Conservation (phyloP, 768 basidiomycete genomes). For the Filobasidium wieringae region DNA sequence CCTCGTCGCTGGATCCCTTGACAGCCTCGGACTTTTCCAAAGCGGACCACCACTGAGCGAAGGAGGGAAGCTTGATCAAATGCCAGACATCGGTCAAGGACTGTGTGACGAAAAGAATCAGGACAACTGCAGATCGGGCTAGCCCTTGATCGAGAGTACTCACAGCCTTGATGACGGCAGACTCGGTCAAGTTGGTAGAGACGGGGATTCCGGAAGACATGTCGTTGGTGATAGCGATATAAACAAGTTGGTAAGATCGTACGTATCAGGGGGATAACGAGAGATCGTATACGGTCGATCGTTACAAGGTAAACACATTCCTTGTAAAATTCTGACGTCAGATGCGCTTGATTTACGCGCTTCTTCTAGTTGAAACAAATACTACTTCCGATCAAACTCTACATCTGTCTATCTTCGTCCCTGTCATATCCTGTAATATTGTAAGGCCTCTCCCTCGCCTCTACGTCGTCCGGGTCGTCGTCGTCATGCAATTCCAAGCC, state of each 20-base stretch:
- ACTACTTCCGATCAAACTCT: too few species aligned
- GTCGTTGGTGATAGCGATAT: too few species aligned
- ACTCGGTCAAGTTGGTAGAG: conserved; percentile 18
- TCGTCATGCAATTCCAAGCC: too few species aligned
- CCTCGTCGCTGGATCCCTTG: conserved; percentile 19
- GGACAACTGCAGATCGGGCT: neutral
- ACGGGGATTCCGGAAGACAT: conserved; percentile 13
- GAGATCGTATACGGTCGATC: too few species aligned
- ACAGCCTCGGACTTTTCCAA: conserved; percentile 15
- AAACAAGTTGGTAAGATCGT: too few species aligned
- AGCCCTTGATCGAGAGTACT: neutral
- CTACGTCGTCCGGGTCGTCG: too few species aligned
- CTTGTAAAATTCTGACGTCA: neutral
- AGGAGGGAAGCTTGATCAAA: conserved; percentile 26
- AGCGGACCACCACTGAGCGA: conserved; percentile 19
- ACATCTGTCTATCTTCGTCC: too few species aligned
- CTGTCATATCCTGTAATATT: too few species aligned
- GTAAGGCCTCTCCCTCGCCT: too few species aligned
- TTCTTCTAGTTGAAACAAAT: neutral
- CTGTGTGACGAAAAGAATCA: neutral
- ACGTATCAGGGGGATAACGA: too few species aligned
- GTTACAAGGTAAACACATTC: too few species aligned
- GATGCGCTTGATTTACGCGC: neutral
- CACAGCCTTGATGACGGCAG: conserved; percentile 21
- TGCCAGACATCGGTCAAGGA: conserved; percentile 22